Percentiles rank a stretch among this genome's conserved stretches.
Evolutionary conservation across 495 filamentous ascomycete genomes (phyloP).

Genomic region (Aspergillus panamensis): DNA sequence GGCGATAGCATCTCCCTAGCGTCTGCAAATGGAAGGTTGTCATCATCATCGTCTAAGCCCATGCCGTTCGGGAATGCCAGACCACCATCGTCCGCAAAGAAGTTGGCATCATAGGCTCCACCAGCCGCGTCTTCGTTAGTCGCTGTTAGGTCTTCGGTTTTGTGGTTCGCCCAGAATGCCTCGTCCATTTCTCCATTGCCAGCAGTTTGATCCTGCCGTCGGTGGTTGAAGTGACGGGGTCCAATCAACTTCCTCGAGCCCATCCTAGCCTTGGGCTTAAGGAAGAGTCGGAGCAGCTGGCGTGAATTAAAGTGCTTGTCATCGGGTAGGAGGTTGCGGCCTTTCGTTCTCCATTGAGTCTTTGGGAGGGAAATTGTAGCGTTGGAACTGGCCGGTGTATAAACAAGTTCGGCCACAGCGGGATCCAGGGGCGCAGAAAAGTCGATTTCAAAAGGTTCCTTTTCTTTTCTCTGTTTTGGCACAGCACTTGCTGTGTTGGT

Average conservation of each 20-base stretch:
- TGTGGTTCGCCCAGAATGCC: conserved; percentile 87
- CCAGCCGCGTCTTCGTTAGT: conserved; percentile 55
- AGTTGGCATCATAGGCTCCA: conserved; percentile 90
- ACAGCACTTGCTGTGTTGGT: conserved; percentile 52
- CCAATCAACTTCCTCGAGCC: conserved; percentile 51
- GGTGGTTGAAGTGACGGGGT: conserved; percentile 36
- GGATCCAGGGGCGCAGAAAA: conserved; percentile 71
- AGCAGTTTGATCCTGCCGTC: conserved; percentile 49
- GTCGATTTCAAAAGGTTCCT: conserved; percentile 93
- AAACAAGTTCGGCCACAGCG: conserved; percentile 71
- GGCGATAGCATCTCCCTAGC: conserved; percentile 88
- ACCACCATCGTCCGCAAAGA: conserved; percentile 96
- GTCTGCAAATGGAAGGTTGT: conserved; percentile 84
- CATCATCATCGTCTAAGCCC: conserved; percentile 64
- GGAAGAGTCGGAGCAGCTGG: conserved; percentile 82
- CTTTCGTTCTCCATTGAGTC: conserved; percentile 91
- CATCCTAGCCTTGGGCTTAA: conserved; percentile 87
- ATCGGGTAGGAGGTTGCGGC: conserved; percentile 88
- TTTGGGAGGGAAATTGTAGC: conserved; percentile 80
- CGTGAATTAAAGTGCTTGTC: conserved; percentile 98
- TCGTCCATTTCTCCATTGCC: conserved; percentile 77
- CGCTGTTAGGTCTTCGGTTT: conserved; percentile 48
- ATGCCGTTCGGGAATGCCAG: conserved; percentile 68
- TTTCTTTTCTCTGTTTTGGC: conserved; percentile 72
- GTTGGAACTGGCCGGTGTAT: conserved; percentile 78